Base-by-base conservation (phyloP, 768 basidiomycete genomes). In the Paxillus ammoniavirescens region DNA sequence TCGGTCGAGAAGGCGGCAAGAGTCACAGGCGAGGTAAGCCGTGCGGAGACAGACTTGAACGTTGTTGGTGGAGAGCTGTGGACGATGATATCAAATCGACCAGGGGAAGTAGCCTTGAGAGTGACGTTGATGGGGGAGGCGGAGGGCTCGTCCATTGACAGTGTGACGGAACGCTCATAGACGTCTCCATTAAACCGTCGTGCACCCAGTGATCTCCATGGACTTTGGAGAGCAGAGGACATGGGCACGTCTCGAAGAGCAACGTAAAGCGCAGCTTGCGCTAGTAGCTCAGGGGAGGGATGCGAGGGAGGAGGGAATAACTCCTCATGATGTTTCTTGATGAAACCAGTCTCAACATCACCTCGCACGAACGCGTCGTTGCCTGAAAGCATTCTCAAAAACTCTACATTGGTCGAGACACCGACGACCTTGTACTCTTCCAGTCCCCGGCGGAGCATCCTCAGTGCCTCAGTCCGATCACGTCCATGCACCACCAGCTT, bases 341-440 rank as follows among this genome's bases (percentile, higher is more conserved):
- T 95, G 66, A 98, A 98, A 3, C 92, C 92, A 2, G 94, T 96
- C 65, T 97, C 94, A 10, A 98, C 82, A 54, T 94, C 85, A 21
- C 78, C 90, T 30, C 78, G 72, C 14, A 90, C 78, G 65, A 98
- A 98, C 2, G 87, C 80, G 38, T 77, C 60, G 64, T 96, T 87
- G 1, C 84, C 86, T 0, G 93, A 89, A 47, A 98, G 77, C 0
- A 76, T 78, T 46, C 87, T 76, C 56, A 98, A 73, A 67, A 97
- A 98, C 64, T 94, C 91, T 28, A 98, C 78, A 63, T 98, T 98
- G 5, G 94, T 96, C 10, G 89, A 83, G 12, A 95, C 87, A 15
- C 94, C 94, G 0, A 93, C 92, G 46, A 97, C 89, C 62, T 87
- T 83, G 66, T 96, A 98, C 58, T 94, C 87, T 49, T 88, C 91